Percentiles rank a stretch among this genome's conserved stretches.
These are phyloP conservation scores for Pythium myriotylum DNA, from an alignment of 352 stramenopile genomes.

Conservation along the genomic window DNA sequence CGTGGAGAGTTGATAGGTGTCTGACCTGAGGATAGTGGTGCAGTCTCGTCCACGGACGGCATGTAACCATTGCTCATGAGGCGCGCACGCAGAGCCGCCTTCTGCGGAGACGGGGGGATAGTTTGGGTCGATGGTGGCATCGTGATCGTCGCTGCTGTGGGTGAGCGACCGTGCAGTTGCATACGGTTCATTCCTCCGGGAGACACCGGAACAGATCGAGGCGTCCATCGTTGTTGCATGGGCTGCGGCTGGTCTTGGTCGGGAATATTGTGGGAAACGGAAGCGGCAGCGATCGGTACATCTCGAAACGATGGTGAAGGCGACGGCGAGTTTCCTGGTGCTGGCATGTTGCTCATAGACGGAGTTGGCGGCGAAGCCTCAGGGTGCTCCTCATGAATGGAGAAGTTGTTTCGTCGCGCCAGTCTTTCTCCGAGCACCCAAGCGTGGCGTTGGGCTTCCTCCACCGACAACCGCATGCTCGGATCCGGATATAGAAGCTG, in stretches of 20 bases:
- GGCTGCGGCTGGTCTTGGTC: slow-evolving; percentile 31
- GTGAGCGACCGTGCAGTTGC: slow-evolving; percentile 26
- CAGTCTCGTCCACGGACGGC: slow-evolving; percentile 70
- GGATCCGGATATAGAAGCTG: slow-evolving; percentile 84
- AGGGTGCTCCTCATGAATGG: slow-evolving; percentile 21
- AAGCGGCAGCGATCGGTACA: slow-evolving; percentile 36
- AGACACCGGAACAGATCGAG: slow-evolving; percentile 12
- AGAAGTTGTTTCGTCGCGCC: slow-evolving; percentile 11
- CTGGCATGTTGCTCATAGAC: slow-evolving; percentile 33
- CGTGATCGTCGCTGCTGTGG: slow-evolving; percentile 9
- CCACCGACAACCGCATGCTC: slow-evolving; percentile 73
- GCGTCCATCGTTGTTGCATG: slow-evolving; percentile 30
- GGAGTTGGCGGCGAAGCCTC: slow-evolving; percentile 22
- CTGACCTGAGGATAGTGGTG: slow-evolving; percentile 46
- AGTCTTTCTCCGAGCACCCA: slow-evolving; percentile 70
- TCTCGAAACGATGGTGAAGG: slow-evolving; percentile 4
- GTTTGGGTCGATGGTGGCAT: slow-evolving; percentile 21
- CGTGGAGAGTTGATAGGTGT: slow-evolving; percentile 51
- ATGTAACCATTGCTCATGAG: slow-evolving; percentile 56
- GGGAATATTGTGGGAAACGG: slow-evolving; percentile 40
- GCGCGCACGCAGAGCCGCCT: slow-evolving; percentile 25
- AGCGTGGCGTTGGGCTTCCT: slow-evolving; percentile 68
- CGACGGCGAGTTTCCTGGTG: slow-evolving; percentile 24
- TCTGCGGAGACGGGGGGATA: slow-evolving; percentile 52
- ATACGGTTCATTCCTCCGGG: slow-evolving; percentile 29